Evolutionary conservation across 2,329 filamentous ascomycete species (phyloP).

Genomic region (Scedosporium minutisporum): DNA sequence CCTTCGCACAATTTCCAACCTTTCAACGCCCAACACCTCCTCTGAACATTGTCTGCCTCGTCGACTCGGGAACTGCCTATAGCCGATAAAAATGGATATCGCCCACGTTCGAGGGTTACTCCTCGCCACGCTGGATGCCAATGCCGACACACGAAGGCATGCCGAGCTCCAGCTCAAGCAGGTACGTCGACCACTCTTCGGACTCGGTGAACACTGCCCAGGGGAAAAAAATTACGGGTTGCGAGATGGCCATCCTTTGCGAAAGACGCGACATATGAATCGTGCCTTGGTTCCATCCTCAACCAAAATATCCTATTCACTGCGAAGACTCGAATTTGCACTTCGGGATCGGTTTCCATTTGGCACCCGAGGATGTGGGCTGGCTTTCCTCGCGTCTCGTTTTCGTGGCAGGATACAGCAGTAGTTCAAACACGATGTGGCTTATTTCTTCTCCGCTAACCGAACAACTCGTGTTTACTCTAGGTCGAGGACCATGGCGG

Average conservation of each 20-base stretch:
- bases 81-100: constrained; percentile 52
- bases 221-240: neutral
- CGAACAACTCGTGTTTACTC: neutral
- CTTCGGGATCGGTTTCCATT: too few relatives aligned
- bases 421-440: neutral
- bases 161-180: constrained; percentile 75
- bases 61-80: neutral
- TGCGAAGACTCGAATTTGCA: neutral
- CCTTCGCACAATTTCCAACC: neutral
- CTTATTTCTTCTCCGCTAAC: neutral
- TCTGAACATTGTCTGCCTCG: neutral
- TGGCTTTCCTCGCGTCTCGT: neutral
- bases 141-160: constrained; percentile 64
- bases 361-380: neutral
- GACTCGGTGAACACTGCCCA: neutral
- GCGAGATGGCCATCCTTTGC: neutral
- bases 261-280: too few relatives aligned
- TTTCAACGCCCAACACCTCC: neutral
- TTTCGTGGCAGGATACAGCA: neutral
- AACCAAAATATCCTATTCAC: neutral
- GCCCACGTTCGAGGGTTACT: constrained; percentile 67
- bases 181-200: constrained; percentile 38
- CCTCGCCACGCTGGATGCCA: constrained; percentile 63
- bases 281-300: too few relatives aligned
- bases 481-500: constrained; percentile 85